Base-by-base conservation (phyloP, 176 grass and related monocot species). In the Aegilops umbellulata region DNA sequence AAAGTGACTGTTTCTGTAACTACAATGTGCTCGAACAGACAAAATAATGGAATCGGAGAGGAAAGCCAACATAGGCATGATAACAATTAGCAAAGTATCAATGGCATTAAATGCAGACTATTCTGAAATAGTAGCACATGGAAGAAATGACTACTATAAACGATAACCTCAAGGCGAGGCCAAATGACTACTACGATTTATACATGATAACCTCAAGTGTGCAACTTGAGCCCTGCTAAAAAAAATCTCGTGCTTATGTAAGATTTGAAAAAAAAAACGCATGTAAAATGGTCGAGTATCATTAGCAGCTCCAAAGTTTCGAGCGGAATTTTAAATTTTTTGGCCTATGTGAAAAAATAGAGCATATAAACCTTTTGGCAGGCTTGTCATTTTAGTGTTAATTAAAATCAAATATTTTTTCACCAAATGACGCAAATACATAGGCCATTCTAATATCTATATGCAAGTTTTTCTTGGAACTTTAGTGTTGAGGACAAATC, bases 61-160 rank as follows among this genome's bases (percentile, higher is more conserved):
- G 4, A 76, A 55, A 62, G 9, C 60, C 60, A 25, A 62, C 10
- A 62, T 62, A 24, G 20, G 60, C 60, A 24, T 24, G 60, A 62
- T 62, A 62, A 23, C n/a, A 62, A 13, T 32, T 76, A 55, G 30
- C 26, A 55, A 55, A 55, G 74, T 55, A 32, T 57, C 19, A 5
- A 55, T 20, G 74, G 4, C 26, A 76, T 76, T 22, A 55, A 32
- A 31, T 76, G 49, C 46, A 78, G 31, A 74, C 22, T 38, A 81
- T 62, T 70, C 46, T 25, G 61, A 85, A 68, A 78, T 86, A 19
- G 38, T 41, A 74, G n/a, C 22, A 83, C 30, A 88, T 77, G 76
- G 65, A 14, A 75, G 49, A 74, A 30, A 42, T 77, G 10, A 30
- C 53, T 26, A 8, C 44, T 74, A 47, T 70, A 70, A 20, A 70